phyloP scores from a whole-genome alignment of 352 stramenopile genomes.

The Globisporangium cederbergense region DNA sequence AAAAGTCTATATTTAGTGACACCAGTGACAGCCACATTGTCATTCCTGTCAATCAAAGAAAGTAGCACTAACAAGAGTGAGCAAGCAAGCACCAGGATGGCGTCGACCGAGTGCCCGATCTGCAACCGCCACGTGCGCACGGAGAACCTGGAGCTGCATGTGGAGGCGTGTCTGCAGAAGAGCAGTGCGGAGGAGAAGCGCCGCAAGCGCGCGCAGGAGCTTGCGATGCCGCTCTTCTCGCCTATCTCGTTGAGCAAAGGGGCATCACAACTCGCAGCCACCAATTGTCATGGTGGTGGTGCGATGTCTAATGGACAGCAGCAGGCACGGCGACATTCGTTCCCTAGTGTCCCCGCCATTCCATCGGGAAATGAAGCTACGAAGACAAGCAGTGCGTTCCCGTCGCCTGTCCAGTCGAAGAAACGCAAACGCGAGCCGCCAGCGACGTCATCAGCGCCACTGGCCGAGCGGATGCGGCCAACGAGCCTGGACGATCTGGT shows the following conservation, averaged over 20 bases:
- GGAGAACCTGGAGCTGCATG: conserved; percentile 73
- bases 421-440: conserved; percentile 44
- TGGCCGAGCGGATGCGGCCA: conserved; percentile 78
- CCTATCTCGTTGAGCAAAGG: not conserved
- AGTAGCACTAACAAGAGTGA: too few species aligned
- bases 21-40: not conserved
- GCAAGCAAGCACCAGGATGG: conserved; percentile 17
- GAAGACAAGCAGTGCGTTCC: not conserved
- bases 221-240: conserved; percentile 17
- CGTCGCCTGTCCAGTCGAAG: conserved; percentile 26
- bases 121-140: conserved; percentile 70
- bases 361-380: not conserved
- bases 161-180: conserved; percentile 55
- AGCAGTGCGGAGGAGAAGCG: conserved; percentile 24
- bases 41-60: not conserved
- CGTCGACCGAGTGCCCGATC: conserved; percentile 57
- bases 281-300: not conserved
- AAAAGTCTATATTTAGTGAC: not conserved
- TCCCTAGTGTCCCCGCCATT: not conserved
- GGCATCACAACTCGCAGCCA: not conserved
- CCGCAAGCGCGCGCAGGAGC: conserved; percentile 13
- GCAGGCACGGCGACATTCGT: conserved; percentile 12
- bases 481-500: conserved; percentile 56
- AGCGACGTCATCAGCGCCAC: conserved; percentile 33
- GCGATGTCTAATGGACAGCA: not conserved